phyloP scores from a whole-genome alignment of 805 yeast genomes.

The Hanseniaspora lindneri region DNA sequence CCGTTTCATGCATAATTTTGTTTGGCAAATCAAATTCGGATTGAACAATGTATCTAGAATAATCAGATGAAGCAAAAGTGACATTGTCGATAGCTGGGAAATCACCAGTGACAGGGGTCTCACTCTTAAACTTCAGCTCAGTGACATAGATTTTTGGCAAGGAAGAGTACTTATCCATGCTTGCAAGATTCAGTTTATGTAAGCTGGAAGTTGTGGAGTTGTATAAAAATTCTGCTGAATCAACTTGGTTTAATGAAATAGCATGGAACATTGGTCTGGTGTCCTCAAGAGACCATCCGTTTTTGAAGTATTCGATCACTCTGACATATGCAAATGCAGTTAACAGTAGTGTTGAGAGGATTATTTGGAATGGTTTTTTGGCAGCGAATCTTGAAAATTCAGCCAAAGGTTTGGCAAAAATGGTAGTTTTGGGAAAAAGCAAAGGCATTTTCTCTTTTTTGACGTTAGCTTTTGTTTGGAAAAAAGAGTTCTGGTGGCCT shows the following conservation, averaged over 20 bases:
- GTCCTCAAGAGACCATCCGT: slow-evolving; percentile 29
- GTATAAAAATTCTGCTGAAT: slow-evolving; percentile 18
- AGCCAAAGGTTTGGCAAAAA: slow-evolving; percentile 34
- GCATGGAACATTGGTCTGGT: slow-evolving; percentile 10
- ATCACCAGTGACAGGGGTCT: slow-evolving; percentile 20
- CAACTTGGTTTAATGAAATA: slow-evolving; percentile 3
- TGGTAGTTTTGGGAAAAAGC: slow-evolving; percentile 24
- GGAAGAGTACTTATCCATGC: slow-evolving; percentile 7
- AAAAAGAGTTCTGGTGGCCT: too few relatives aligned
- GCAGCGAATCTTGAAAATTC: slow-evolving; percentile 47
- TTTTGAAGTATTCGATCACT: slow-evolving; percentile 53
- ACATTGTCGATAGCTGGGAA: slow-evolving; percentile 16
- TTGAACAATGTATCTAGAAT: slow-evolving; percentile 13
- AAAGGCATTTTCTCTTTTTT: slow-evolving; percentile 27
- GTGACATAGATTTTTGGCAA: slow-evolving; percentile 27
- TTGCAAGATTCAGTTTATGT: background rate
- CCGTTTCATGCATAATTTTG: slow-evolving; percentile 31
- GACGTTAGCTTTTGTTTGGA: too few relatives aligned
- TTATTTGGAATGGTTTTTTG: slow-evolving; percentile 74
- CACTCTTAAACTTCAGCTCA: slow-evolving; percentile 23
- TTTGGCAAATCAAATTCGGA: slow-evolving; percentile 12
- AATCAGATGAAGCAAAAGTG: slow-evolving; percentile 6
- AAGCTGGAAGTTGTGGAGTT: slow-evolving; percentile 1
- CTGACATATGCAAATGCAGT: slow-evolving; percentile 75
- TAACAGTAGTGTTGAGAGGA: slow-evolving; percentile 55